These are phyloP conservation scores for Castanopsis chinensis DNA, from an alignment of 306 rosid genomes.

Conservation along the genomic window DNA sequence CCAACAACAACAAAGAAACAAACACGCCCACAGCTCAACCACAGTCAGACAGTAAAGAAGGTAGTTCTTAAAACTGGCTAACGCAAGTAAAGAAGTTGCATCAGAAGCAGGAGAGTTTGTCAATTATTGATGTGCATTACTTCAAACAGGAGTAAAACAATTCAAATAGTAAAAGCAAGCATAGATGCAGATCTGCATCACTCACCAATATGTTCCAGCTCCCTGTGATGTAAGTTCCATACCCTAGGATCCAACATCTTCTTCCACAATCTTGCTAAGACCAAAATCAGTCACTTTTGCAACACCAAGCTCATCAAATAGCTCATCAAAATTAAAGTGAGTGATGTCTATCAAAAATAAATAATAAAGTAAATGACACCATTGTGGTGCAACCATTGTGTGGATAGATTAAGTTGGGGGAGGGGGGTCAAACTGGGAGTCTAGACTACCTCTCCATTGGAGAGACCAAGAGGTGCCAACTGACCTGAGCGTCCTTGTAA, in stretches of 20 bases:
- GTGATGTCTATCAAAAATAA: no score
- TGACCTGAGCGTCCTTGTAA: no score
- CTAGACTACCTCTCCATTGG: no score
- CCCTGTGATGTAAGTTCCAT: slow-evolving; percentile 99
- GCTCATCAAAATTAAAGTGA: neutral
- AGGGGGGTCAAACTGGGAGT: no score
- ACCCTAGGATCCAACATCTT: slow-evolving; percentile 98
- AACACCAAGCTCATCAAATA: slow-evolving; percentile 89
- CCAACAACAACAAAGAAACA: neutral
- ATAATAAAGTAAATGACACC: no score
- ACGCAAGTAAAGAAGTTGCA: neutral
- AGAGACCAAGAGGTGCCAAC: no score
- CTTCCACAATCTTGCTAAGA: slow-evolving; percentile 98
- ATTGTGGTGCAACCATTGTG: no score
- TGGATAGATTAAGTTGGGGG: no score
- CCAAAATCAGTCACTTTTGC: slow-evolving; percentile 99
- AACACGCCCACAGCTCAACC: neutral
- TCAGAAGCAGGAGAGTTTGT: neutral
- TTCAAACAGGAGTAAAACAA: neutral
- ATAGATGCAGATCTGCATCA: slow-evolving; percentile 23
- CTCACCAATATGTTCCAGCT: slow-evolving; percentile 99
- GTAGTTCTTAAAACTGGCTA: neutral
- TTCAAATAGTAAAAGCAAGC: slow-evolving; percentile 16
- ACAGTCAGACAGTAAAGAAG: neutral
- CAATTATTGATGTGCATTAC: neutral